Evolutionary conservation across 805 yeast genomes (phyloP), one percentile per base, ranked within the genome.

Genomic region (Myxozyma udenii): DNA sequence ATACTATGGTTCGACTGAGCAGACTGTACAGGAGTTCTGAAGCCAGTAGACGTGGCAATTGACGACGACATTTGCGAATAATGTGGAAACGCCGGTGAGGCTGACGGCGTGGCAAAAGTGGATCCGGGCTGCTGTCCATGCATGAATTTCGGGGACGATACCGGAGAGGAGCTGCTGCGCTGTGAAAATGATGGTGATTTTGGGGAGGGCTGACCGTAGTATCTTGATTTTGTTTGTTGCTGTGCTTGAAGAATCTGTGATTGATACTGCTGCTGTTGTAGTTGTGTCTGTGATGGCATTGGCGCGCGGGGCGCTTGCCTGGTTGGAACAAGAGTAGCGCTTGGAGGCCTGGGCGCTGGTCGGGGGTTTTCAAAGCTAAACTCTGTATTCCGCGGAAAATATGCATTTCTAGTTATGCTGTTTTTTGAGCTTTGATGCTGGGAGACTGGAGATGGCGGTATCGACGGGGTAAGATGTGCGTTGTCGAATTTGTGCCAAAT

Each of bases 251-350:
- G 50, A 38, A 14, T n/a, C 23, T n/a, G 51, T 12, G 12, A n/a
- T 12, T 18, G 41, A 16, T 12, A 28, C 19, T 40, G 47, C n/a
- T 18, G 36, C 14, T 37, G 48, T 2, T 19, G 18, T n/a, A 16
- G 12, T 14, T 28, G n/a, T 6, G 38, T 5, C 18, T 30, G 40
- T n/a, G n/a, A n/a, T 25, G 41, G 24, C 41, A 38, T 19, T 19
- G 48, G 48, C 24, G 70, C 67, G 38, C 48, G 44, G 2, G 70
- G 70, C 5, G 69, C 70, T 12, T 65, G 65, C 11, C 69, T 40
- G 4, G 62, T 58, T 2, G 70, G 68, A 16, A 52, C 16, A 2
- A 51, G 43, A 6, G 37, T 16, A 12, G 33, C 39, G 7, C 53
- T 26, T 7, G 63, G 63, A 4, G 63, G 63, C 14, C 48, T 26